These are phyloP conservation scores for Serendipita indica DNA, from an alignment of 768 basidiomycete genomes.

Conservation along the genomic window DNA sequence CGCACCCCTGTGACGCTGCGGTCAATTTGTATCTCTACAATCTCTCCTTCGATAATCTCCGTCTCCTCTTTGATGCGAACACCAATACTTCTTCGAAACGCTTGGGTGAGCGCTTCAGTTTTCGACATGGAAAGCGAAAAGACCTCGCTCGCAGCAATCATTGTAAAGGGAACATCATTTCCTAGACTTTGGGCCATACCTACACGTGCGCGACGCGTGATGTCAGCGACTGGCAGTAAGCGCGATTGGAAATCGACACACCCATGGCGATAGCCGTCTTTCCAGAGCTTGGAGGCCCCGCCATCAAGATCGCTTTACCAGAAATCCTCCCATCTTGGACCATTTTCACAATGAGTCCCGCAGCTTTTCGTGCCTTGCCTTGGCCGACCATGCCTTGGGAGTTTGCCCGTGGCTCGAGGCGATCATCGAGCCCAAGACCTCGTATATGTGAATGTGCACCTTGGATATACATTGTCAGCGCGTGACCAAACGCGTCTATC, in stretches of 20 bases:
- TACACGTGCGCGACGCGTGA: conserved; percentile 25
- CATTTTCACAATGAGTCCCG: conserved; percentile 96
- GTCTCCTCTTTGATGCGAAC: conserved; percentile 96
- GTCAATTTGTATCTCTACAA: conserved; percentile 98
- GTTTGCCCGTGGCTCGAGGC: conserved; percentile 76
- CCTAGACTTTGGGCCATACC: conserved; percentile 96
- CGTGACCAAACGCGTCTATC: not conserved
- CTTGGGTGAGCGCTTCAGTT: conserved; percentile 94
- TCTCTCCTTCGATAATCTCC: conserved; percentile 94
- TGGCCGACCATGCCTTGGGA: conserved; percentile 97
- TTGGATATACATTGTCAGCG: conserved; percentile 20
- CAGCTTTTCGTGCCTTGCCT: conserved; percentile 88
- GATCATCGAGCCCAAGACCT: conserved; percentile 84
- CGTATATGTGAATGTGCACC: conserved; percentile 91
- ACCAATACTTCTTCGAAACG: conserved; percentile 89
- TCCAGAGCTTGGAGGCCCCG: conserved; percentile 91
- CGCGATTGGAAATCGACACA: conserved; percentile 25
- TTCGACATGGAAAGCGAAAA: conserved; percentile 98
- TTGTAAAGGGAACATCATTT: conserved; percentile 90
- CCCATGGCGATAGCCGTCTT: conserved; percentile 98
- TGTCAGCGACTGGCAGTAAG: conserved; percentile 21
- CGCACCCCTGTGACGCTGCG: conserved; percentile 86
- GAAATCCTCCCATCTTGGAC: conserved; percentile 93
- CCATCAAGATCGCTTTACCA: conserved; percentile 90
- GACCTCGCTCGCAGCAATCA: conserved; percentile 95